Base-by-base conservation (phyloP, 768 basidiomycete species). In the Saitozyma podzolica region DNA sequence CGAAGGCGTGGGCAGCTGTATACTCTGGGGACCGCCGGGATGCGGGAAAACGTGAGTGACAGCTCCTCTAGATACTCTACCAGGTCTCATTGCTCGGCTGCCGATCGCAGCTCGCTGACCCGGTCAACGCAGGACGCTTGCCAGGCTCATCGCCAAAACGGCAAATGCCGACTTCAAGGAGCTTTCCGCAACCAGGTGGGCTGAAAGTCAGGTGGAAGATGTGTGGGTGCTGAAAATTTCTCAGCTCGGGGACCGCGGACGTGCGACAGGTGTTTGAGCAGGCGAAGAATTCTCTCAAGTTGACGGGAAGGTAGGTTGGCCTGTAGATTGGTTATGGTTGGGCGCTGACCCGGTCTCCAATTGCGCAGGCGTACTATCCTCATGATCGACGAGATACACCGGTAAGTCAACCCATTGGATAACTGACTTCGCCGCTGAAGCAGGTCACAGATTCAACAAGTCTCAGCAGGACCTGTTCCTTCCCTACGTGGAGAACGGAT, bases 301-400 rank as follows among this genome's bases (percentile, higher is more conserved):
- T 90, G 51, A 86, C 86, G 0, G 88, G 88, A 66, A 84, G 85
- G 75, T 73, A 29, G 42, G 75, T 60, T 40, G 20, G 37, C 8
- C 40, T 10, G 19, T 10, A 39, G 10, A 47, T 39, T 52, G 39
- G 37, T 45, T 5, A 9, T 3, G 59, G 3, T 14, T n/a, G 19
- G 3, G 16, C n/a, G 41, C 47, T 54, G 39, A 63, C n/a, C 0
- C 20, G 50, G 29, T 29, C 29, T 29, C 29, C 29, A 2, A 9
- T 70, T 47, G 42, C 58, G 14, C 63, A 90, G 88, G 69, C 83
- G 84, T 65, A 92, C 90, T 0, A 80, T 90, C 37, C 72, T 92
- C 13, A 92, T 92, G 78, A 78, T 92, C 59, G 91, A 93, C 69
- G 91, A 92, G 78, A 86, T 92, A 13, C 91, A 91, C 79, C 85